A percentile compares a stretch with the other conserved stretches of the same genome.
These are phyloP conservation scores for Udeniomyces megalosporus DNA, from an alignment of 768 basidiomycete species.

Conservation along the genomic window DNA sequence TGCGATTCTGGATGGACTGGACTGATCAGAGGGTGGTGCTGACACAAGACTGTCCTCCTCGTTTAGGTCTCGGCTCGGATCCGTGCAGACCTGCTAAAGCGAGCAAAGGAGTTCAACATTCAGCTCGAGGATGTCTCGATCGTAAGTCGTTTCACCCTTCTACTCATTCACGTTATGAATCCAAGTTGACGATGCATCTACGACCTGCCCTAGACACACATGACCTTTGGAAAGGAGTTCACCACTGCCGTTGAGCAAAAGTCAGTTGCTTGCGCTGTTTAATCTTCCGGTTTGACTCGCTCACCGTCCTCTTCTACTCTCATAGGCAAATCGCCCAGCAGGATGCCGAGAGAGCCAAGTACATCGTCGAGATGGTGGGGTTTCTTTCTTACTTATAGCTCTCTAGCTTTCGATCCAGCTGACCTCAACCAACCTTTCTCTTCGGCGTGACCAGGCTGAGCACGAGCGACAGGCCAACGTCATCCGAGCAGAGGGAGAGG, in stretches of 20 bases:
- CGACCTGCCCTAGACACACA: constrained; percentile 28
- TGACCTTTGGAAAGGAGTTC: constrained; percentile 34
- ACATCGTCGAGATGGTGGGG: constrained; percentile 92
- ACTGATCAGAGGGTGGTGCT: neutral
- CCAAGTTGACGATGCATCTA: too few species aligned
- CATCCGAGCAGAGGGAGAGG: constrained; percentile 95
- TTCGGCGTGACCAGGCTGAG: constrained; percentile 50
- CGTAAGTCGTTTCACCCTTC: constrained; percentile 28
- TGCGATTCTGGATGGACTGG: neutral
- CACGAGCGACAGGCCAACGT: constrained; percentile 98
- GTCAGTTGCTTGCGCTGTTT: constrained; percentile 33
- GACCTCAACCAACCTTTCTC: neutral
- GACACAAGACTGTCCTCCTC: neutral
- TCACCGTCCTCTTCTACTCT: neutral
- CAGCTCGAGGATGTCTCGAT: constrained; percentile 94
- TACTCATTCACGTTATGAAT: too few species aligned
- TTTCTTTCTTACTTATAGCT: neutral
- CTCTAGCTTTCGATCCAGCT: neutral
- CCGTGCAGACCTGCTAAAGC: constrained; percentile 73
- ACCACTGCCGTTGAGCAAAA: constrained; percentile 87
- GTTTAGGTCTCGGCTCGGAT: constrained; percentile 74
- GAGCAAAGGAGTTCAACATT: constrained; percentile 92
- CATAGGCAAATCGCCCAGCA: constrained; percentile 72
- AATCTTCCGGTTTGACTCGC: neutral
- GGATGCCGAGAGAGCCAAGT: constrained; percentile 97